Evolutionary conservation across 2,329 filamentous ascomycete species (phyloP).

Genomic region (Triangularia setosa): DNA sequence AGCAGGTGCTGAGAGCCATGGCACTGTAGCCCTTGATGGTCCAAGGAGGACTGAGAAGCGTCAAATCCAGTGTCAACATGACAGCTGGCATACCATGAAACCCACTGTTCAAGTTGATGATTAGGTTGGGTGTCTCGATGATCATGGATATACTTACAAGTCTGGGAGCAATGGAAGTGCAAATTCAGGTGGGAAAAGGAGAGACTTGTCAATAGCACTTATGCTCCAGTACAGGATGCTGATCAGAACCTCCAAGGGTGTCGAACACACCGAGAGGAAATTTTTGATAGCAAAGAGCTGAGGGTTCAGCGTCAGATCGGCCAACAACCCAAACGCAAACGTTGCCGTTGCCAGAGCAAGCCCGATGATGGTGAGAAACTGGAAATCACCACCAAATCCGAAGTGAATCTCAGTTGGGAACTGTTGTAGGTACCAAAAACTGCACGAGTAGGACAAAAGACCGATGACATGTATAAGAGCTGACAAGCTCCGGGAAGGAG

Average conservation of each 20-base stretch:
- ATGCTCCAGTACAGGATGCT: conserved; percentile 71
- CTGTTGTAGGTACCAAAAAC: conserved; percentile 47
- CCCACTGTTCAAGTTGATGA: conserved; percentile 32
- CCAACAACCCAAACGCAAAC: conserved; percentile 58
- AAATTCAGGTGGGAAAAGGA: conserved; percentile 53
- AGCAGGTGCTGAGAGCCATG: conserved; percentile 51
- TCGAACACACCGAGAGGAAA: conserved; percentile 57
- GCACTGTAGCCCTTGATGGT: conserved; percentile 58
- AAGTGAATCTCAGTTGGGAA: conserved; percentile 52
- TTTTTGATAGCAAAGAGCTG: conserved; percentile 66
- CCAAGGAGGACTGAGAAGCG: conserved; percentile 71
- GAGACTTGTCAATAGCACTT: conserved; percentile 49
- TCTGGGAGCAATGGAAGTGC: conserved; percentile 55
- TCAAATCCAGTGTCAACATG: conserved; percentile 59
- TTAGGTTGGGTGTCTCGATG: background rate
- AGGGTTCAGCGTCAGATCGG: conserved; percentile 58
- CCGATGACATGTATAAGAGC: conserved; percentile 57
- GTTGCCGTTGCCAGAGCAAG: conserved; percentile 57
- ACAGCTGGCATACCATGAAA: conserved; percentile 65
- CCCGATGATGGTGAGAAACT: conserved; percentile 72
- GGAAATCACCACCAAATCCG: conserved; percentile 64
- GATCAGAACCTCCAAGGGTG: conserved; percentile 69
- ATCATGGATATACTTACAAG: conserved; percentile 20
- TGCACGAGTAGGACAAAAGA: conserved; percentile 49
- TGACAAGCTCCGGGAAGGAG: conserved; percentile 62